Percentiles rank a stretch among this genome's conserved stretches.
These are phyloP conservation scores for Colletotrichum chrysophilum DNA, from an alignment of 2,329 filamentous ascomycete species.

Conservation along the genomic window DNA sequence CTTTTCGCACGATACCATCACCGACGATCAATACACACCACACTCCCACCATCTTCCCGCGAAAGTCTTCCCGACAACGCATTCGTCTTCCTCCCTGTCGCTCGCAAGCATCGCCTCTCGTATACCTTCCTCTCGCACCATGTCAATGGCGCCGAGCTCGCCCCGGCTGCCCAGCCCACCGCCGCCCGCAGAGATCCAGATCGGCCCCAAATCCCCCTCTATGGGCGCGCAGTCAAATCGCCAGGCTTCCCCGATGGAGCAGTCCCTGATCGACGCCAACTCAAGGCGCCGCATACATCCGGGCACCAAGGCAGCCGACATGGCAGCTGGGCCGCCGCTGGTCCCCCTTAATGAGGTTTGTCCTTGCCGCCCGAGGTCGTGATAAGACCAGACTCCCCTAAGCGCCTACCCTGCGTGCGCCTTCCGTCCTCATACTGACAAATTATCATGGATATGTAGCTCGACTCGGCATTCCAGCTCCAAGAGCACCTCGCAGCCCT, in stretches of 20 bases:
- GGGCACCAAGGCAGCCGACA: slow-evolving; percentile 89
- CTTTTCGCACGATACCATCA: slow-evolving; percentile 11
- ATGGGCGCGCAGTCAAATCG: slow-evolving; percentile 58
- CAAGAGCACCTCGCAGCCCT: slow-evolving; percentile 96
- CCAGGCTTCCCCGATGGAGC: slow-evolving; percentile 67
- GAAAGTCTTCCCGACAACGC: background rate
- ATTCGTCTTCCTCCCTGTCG: background rate
- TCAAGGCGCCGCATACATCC: slow-evolving; percentile 86
- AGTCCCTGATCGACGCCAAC: slow-evolving; percentile 71
- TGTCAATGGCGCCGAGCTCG: slow-evolving; percentile 74
- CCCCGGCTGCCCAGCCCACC: slow-evolving; percentile 94
- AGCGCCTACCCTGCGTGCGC: background rate
- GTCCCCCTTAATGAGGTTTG: slow-evolving; percentile 83
- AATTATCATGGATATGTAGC: slow-evolving; percentile 55
- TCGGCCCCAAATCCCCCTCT: slow-evolving; percentile 78
- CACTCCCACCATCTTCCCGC: background rate
- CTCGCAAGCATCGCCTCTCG: background rate
- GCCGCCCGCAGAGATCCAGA: slow-evolving; percentile 92
- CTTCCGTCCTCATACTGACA: background rate
- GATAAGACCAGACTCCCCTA: background rate
- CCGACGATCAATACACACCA: background rate
- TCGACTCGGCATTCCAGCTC: slow-evolving; percentile 95
- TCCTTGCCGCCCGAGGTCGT: slow-evolving; percentile 18
- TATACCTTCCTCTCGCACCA: slow-evolving; percentile 31
- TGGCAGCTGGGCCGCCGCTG: slow-evolving; percentile 89